Evolutionary conservation across 2,329 filamentous ascomycete genomes (phyloP).

Genomic region (Zymoseptoria passerinii): DNA sequence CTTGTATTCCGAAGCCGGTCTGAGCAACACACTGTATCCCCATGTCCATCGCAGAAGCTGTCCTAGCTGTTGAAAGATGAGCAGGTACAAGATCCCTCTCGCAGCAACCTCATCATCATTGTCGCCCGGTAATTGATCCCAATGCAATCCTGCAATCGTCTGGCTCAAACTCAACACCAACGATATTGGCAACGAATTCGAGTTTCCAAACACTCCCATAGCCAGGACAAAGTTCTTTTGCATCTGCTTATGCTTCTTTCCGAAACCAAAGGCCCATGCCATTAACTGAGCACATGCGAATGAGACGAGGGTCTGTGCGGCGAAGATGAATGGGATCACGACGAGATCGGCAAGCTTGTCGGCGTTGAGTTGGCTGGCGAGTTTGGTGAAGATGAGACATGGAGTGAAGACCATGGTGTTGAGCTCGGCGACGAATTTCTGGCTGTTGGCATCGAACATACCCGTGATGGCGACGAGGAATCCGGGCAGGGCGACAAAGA

Average conservation of each 20-base stretch:
- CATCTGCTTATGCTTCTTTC: conserved; percentile 46
- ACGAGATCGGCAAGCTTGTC: conserved; percentile 83
- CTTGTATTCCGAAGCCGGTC: conserved; percentile 65
- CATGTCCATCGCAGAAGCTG: conserved; percentile 95
- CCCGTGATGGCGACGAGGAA: conserved; percentile 86
- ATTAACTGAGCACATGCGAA: conserved; percentile 67
- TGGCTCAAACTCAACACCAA: conserved; percentile 89
- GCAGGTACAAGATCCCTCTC: conserved; percentile 84
- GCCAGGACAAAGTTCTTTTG: conserved; percentile 91
- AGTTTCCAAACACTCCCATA: conserved; percentile 97
- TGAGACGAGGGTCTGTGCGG: conserved; percentile 79
- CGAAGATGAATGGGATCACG: conserved; percentile 91
- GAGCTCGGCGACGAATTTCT: conserved; percentile 93
- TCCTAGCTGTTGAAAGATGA: conserved; percentile 96
- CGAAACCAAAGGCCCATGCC: conserved; percentile 66
- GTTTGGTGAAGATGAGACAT: conserved; percentile 93
- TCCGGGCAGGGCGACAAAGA: conserved; percentile 88
- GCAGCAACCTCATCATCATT: conserved; percentile 93
- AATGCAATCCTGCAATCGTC: conserved; percentile 84
- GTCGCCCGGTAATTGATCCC: conserved; percentile 82
- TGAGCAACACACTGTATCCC: conserved; percentile 93
- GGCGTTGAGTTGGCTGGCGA: conserved; percentile 86
- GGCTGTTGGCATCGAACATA: conserved; percentile 89
- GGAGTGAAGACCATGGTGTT: conserved; percentile 96
- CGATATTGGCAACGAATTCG: conserved; percentile 94